phyloP scores from a whole-genome alignment of 495 filamentous ascomycete species.

The Paragyromitra xinjiangensis region DNA sequence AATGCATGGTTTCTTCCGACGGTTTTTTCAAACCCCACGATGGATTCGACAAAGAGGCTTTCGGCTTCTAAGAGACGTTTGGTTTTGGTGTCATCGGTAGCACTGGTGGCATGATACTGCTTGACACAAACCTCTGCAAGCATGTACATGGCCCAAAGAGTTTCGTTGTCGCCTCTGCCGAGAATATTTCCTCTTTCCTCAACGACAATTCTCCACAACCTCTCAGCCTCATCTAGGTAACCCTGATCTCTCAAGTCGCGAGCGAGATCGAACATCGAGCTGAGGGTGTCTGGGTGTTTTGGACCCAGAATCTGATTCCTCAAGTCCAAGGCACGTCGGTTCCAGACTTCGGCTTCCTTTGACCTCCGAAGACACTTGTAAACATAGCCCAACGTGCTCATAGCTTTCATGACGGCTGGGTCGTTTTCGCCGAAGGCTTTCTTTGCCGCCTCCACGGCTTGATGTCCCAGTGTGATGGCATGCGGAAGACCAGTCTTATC shows the following conservation, averaged over 20 bases:
- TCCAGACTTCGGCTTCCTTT: conserved; percentile 13
- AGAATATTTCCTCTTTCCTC: background rate
- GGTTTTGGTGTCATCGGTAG: background rate
- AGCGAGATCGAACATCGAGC: conserved; percentile 7
- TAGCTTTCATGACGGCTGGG: conserved; percentile 9
- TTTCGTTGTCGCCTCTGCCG: conserved; percentile 9
- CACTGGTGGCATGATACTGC: background rate
- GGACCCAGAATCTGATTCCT: conserved; percentile 9
- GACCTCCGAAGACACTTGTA: conserved; percentile 9
- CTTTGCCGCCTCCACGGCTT: background rate
- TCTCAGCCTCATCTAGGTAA: conserved; percentile 2
- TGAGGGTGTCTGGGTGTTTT: conserved; percentile 14
- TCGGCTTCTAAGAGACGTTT: conserved; percentile 6
- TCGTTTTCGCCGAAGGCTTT: conserved; percentile 19
- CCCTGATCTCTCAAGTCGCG: conserved; percentile 1
- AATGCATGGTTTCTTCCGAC: conserved; percentile 16
- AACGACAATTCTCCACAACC: conserved; percentile 8
- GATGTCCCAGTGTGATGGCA: background rate
- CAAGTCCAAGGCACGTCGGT: background rate
- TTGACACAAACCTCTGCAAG: conserved; percentile 4
- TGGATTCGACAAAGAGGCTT: background rate
- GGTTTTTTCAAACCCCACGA: background rate
- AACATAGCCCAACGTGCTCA: background rate
- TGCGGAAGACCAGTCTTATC: background rate
- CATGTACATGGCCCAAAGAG: conserved; percentile 12